These are phyloP conservation scores for Suhomyces panamericanus DNA, from an alignment of 1,139 yeast species.

Conservation along the genomic window DNA sequence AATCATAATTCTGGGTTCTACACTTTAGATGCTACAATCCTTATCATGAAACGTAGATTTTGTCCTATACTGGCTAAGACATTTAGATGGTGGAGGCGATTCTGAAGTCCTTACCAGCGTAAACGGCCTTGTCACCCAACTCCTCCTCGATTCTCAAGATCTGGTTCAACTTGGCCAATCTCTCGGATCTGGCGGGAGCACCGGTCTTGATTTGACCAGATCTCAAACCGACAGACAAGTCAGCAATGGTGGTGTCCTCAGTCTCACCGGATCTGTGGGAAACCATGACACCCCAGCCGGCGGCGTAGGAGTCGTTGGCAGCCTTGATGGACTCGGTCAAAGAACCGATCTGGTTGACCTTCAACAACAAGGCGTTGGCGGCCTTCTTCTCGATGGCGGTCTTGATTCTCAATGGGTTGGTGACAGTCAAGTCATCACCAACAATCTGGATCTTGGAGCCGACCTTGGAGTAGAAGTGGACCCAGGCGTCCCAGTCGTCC, in stretches of 20 bases:
- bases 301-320: conserved; percentile 85
- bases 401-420: conserved; percentile 91
- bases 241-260: conserved; percentile 97
- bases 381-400: conserved; percentile 94
- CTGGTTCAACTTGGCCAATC: conserved; percentile 97
- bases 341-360: conserved; percentile 96
- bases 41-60: conserved; percentile 5
- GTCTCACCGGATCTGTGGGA: conserved; percentile 99
- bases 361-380: conserved; percentile 87
- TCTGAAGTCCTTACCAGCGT: conserved; percentile 91
- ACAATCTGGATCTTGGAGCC: conserved; percentile 80
- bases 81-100: conserved; percentile 25
- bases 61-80: conserved; percentile 1
- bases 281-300: conserved; percentile 98
- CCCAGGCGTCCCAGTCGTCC: conserved; percentile 99
- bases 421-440: conserved; percentile 96
- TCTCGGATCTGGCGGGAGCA: conserved; percentile 99
- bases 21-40: not conserved
- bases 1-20: no score
- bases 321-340: conserved; percentile 90
- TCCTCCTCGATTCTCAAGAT: conserved; percentile 96
- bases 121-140: conserved; percentile 92
- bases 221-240: conserved; percentile 94
- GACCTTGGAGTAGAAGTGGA: conserved; percentile 70
- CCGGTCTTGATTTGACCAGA: conserved; percentile 98